Conservation (phyloP, 2,329 filamentous ascomycete genomes). For the Hymenoscyphus linearis region DNA sequence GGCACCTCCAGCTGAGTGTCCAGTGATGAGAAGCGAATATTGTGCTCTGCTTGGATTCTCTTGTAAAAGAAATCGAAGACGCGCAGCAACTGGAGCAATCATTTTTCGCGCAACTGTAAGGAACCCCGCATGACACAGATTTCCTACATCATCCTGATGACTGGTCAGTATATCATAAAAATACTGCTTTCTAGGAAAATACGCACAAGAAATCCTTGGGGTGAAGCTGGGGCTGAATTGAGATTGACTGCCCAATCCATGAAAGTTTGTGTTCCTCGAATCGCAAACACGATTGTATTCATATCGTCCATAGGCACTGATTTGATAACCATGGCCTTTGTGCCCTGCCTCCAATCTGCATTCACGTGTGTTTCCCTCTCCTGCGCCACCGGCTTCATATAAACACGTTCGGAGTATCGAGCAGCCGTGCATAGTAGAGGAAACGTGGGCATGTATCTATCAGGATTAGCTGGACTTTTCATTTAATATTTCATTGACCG, state of each 20-base stretch:
- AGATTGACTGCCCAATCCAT: constrained; percentile 86
- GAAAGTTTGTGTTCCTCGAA: constrained; percentile 73
- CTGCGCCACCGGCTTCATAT: constrained; percentile 55
- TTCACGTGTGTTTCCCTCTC: constrained; percentile 66
- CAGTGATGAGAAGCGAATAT: constrained; percentile 75
- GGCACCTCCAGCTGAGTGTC: constrained; percentile 81
- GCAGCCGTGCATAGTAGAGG: constrained; percentile 74
- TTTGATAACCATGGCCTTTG: constrained; percentile 82
- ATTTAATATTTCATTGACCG: background rate
- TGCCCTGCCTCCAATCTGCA: constrained; percentile 67
- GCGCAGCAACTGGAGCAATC: constrained; percentile 65
- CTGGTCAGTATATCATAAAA: constrained; percentile 4
- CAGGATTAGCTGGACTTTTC: constrained; percentile 5
- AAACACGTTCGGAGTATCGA: constrained; percentile 70
- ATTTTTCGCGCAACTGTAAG: constrained; percentile 70
- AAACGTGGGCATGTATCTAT: constrained; percentile 67
- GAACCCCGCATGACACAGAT: constrained; percentile 78
- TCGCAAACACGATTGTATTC: constrained; percentile 76
- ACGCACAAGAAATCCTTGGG: constrained; percentile 58
- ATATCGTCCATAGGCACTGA: constrained; percentile 72
- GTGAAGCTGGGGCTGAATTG: constrained; percentile 60
- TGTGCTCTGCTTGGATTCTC: constrained; percentile 63
- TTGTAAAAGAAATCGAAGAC: constrained; percentile 62
- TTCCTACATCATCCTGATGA: constrained; percentile 62
- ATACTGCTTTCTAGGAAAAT: too few relatives aligned